Evolutionary conservation across 306 rosid genomes (phyloP).

Genomic region (Medicago ruthenica): DNA sequence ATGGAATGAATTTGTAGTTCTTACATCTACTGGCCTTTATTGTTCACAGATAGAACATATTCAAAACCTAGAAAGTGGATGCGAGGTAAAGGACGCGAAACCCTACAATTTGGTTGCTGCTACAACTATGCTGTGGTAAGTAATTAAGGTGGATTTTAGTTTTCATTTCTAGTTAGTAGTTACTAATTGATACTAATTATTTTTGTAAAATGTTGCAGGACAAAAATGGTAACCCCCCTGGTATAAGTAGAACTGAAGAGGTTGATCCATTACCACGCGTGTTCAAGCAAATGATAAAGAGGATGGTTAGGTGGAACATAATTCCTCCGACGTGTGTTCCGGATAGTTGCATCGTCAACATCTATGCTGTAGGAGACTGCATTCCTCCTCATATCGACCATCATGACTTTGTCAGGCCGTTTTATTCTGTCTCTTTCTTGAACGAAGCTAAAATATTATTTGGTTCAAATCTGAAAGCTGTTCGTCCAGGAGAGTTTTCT

Average conservation of each 20-base stretch:
- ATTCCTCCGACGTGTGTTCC: conserved; percentile 59
- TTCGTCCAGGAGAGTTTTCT: conserved; percentile 58
- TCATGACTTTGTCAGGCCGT: conserved; percentile 67
- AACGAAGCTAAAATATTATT: conserved; percentile 55
- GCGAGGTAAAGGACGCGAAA: conserved; percentile 74
- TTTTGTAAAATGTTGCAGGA: conserved; percentile 51
- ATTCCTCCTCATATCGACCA: conserved; percentile 78
- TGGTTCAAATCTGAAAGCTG: conserved; percentile 47
- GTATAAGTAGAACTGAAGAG: conserved; percentile 58
- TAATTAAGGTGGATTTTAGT: not conserved
- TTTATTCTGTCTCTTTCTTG: conserved; percentile 47
- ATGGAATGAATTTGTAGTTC: conserved; percentile 11
- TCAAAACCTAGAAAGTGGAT: conserved; percentile 72
- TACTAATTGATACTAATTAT: not conserved
- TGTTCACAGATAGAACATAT: conserved; percentile 56
- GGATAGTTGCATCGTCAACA: conserved; percentile 47
- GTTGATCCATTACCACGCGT: conserved; percentile 66
- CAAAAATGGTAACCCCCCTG: conserved; percentile 64
- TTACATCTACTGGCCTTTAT: conserved; percentile 27
- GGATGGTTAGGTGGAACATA: conserved; percentile 58
- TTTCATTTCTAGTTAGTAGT: not conserved
- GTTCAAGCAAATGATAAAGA: conserved; percentile 67
- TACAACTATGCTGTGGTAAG: conserved; percentile 68
- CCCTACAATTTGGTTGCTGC: conserved; percentile 72
- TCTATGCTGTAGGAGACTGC: conserved; percentile 70